Evolutionary conservation across 305 asterid species (phyloP).

Genomic region (Ilex paraguariensis): DNA sequence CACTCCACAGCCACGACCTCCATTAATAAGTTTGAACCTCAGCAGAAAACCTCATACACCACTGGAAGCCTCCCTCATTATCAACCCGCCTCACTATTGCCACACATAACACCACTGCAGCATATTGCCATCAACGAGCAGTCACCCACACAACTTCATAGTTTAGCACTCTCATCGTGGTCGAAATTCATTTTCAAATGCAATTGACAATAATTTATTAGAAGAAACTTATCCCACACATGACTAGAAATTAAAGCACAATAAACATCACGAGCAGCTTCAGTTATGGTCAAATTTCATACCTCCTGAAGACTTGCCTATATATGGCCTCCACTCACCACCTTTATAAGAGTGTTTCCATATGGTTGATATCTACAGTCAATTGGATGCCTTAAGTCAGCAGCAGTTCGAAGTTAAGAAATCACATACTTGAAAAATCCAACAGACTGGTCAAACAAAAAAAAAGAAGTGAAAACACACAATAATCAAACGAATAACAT

Average conservation of each 20-base stretch:
- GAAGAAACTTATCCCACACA: background rate
- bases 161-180: no score
- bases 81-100: no score
- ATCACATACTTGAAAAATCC: no score
- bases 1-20: no score
- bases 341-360: slow-evolving; percentile 82
- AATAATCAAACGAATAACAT: no score
- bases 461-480: no score
- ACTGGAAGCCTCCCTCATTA: no score
- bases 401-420: background rate
- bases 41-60: no score
- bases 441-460: no score
- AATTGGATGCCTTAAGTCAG: slow-evolving; percentile 15
- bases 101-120: background rate
- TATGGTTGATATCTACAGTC: slow-evolving; percentile 70
- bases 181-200: background rate
- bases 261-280: slow-evolving; percentile 2
- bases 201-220: background rate
- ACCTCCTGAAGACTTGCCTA: slow-evolving; percentile 69
- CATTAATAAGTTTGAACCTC: no score
- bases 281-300: slow-evolving; percentile 16
- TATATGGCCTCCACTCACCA: slow-evolving; percentile 89
- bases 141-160: no score
- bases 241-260: background rate
- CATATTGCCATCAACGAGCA: background rate